These are phyloP conservation scores for Aureobasidium sp. DNA, from an alignment of 2,329 filamentous ascomycete species.

Conservation along the genomic window DNA sequence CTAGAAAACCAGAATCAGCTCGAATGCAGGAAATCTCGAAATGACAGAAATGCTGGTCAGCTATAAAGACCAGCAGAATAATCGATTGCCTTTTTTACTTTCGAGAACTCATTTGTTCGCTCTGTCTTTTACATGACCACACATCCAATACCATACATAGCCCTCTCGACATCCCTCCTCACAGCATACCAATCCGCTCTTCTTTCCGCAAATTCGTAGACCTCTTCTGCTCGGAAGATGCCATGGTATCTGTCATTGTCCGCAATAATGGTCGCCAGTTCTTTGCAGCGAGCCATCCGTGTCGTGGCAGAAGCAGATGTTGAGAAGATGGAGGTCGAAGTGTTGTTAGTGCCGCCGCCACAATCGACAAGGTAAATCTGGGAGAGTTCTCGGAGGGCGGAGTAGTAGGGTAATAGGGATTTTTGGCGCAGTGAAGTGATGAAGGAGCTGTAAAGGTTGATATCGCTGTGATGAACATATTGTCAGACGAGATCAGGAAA, in stretches of 20 bases:
- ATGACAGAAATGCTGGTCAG: too few relatives aligned
- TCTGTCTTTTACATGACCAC: conserved; percentile 58
- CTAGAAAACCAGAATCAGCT: too few relatives aligned
- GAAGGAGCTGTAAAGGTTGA: conserved; percentile 87
- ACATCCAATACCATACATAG: conserved; percentile 96
- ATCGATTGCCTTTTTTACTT: neutral
- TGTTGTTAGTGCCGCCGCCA: conserved; percentile 25
- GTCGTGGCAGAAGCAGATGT: neutral
- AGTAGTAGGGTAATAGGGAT: conserved; percentile 83
- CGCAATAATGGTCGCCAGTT: conserved; percentile 90
- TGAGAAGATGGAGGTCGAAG: conserved; percentile 19
- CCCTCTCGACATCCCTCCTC: conserved; percentile 79
- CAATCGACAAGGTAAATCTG: conserved; percentile 88
- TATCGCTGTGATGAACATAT: conserved; percentile 54
- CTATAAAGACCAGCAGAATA: neutral
- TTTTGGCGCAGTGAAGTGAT: conserved; percentile 73
- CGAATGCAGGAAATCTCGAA: too few relatives aligned
- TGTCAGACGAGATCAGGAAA: neutral
- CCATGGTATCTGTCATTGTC: conserved; percentile 85
- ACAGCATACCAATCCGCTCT: conserved; percentile 94
- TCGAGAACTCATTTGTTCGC: neutral
- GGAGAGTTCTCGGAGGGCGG: conserved; percentile 80
- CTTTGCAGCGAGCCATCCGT: conserved; percentile 70
- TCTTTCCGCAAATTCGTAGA: conserved; percentile 92
- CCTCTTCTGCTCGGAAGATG: conserved; percentile 90